phyloP scores from a whole-genome alignment of 2,329 filamentous ascomycete genomes.

The Dothidotthia symphoricarpi region DNA sequence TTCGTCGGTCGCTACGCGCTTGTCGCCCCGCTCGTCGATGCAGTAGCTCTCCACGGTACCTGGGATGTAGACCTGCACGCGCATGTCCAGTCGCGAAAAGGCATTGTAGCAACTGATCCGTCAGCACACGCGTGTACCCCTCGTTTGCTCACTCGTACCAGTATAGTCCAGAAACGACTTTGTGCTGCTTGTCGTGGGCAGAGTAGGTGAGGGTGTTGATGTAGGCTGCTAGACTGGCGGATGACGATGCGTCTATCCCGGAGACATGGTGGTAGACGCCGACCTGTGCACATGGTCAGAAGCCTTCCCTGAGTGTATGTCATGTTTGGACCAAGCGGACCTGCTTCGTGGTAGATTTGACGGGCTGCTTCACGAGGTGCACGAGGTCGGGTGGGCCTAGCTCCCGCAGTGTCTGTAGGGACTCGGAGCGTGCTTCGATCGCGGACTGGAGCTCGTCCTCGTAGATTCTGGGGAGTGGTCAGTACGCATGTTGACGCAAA shows the following conservation, averaged over 20 bases:
- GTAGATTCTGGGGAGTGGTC: slow-evolving; percentile 65
- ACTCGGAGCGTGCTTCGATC: slow-evolving; percentile 88
- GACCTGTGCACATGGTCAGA: slow-evolving; percentile 53
- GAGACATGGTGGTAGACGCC: slow-evolving; percentile 98
- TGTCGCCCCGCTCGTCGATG: slow-evolving; percentile 94
- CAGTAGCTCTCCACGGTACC: slow-evolving; percentile 97
- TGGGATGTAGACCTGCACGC: slow-evolving; percentile 94
- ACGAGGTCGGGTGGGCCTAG: slow-evolving; percentile 94
- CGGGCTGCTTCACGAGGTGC: slow-evolving; percentile 79
- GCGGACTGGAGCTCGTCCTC: slow-evolving; percentile 91
- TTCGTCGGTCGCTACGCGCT: slow-evolving; percentile 86
- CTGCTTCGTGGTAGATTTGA: slow-evolving; percentile 58
- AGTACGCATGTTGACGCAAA: slow-evolving; percentile 1
- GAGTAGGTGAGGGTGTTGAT: slow-evolving; percentile 96
- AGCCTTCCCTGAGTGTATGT: slow-evolving; percentile 3
- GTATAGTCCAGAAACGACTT: slow-evolving; percentile 91
- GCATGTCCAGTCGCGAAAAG: slow-evolving; percentile 96
- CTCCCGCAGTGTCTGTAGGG: slow-evolving; percentile 80
- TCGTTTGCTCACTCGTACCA: slow-evolving; percentile 59
- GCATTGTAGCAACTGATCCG: slow-evolving; percentile 86
- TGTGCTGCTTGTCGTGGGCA: slow-evolving; percentile 77
- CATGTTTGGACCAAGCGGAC: slow-evolving; percentile 38
- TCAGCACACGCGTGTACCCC: slow-evolving; percentile 22
- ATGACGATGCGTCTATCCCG: slow-evolving; percentile 94
- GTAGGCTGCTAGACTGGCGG: slow-evolving; percentile 93